Percentiles rank a stretch among this genome's conserved stretches.
These are phyloP conservation scores for Amanita pallidorosea DNA, from an alignment of 768 basidiomycete species.

Conservation along the genomic window DNA sequence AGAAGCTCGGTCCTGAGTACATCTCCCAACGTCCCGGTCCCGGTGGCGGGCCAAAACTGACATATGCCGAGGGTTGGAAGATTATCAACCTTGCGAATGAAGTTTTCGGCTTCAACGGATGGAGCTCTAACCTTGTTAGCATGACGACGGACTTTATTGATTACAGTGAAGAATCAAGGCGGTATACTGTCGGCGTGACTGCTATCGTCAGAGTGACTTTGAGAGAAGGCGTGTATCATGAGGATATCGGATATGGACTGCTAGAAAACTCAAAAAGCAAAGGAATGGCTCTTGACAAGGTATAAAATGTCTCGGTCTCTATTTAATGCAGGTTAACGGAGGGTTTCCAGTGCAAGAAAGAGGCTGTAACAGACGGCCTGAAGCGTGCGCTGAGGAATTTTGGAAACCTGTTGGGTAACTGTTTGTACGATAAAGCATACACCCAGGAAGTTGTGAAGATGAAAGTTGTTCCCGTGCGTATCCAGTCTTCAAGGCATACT, in stretches of 20 bases:
- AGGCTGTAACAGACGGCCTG: conserved; percentile 90
- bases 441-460: conserved; percentile 79
- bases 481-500: not conserved
- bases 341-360: conserved; percentile 80
- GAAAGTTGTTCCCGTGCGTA: conserved; percentile 71
- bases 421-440: conserved; percentile 93
- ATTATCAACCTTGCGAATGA: conserved; percentile 97
- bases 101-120: conserved; percentile 96
- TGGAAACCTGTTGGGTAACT: conserved; percentile 92
- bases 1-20: conserved; percentile 90
- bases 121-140: conserved; percentile 73
- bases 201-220: conserved; percentile 84
- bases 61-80: conserved; percentile 96
- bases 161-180: conserved; percentile 49
- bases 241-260: conserved; percentile 89
- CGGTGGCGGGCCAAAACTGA: conserved; percentile 77
- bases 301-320: conserved; percentile 22
- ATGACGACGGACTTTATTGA: conserved; percentile 77
- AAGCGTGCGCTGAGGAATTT: conserved; percentile 89
- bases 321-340: not conserved
- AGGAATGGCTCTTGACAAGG: conserved; percentile 85
- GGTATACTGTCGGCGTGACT: conserved; percentile 67
- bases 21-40: conserved; percentile 85
- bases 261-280: conserved; percentile 81
- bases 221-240: conserved; percentile 80